Evolutionary conservation across 1,284 basidiomycete genomes (phyloP).

Genomic region (Trichosporon coremiiforme): DNA sequence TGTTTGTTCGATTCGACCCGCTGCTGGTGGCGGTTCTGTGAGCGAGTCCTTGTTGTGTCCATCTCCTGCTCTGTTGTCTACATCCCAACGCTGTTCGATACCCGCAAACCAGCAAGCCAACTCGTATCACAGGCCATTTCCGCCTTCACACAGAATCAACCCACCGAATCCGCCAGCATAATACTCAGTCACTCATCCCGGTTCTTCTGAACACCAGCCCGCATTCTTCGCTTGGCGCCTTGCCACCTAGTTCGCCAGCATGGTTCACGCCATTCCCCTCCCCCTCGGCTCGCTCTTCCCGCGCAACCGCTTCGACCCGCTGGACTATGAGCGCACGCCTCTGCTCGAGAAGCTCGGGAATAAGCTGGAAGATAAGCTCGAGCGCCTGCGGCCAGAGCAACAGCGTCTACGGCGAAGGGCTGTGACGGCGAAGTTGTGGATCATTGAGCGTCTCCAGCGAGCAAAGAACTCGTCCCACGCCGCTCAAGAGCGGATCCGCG

Average conservation of each 20-base stretch:
- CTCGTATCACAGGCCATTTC: too few species aligned
- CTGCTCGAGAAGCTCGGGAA: constrained; percentile 3
- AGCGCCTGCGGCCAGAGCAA: constrained; percentile 4
- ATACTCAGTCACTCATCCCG: too few species aligned
- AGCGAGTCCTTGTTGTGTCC: neutral
- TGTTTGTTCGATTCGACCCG: neutral
- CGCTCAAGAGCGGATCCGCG: neutral
- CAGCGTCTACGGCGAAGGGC: neutral
- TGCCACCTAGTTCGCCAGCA: neutral
- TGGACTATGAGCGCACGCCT: neutral
- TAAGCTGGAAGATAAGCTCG: neutral
- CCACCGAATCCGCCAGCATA: too few species aligned
- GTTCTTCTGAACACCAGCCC: too few species aligned
- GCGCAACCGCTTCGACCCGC: constrained; percentile 4
- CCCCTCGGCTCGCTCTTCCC: constrained; percentile 5
- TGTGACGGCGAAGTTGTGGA: neutral
- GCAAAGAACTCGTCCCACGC: neutral
- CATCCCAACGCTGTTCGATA: neutral
- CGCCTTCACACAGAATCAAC: too few species aligned
- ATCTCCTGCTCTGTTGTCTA: neutral
- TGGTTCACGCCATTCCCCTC: neutral
- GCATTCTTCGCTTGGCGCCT: too few species aligned
- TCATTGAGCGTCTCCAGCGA: neutral
- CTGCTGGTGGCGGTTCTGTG: neutral
- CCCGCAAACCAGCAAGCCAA: neutral